phyloP scores from a whole-genome alignment of 805 yeast genomes.

The Spathaspora passalidarum region DNA sequence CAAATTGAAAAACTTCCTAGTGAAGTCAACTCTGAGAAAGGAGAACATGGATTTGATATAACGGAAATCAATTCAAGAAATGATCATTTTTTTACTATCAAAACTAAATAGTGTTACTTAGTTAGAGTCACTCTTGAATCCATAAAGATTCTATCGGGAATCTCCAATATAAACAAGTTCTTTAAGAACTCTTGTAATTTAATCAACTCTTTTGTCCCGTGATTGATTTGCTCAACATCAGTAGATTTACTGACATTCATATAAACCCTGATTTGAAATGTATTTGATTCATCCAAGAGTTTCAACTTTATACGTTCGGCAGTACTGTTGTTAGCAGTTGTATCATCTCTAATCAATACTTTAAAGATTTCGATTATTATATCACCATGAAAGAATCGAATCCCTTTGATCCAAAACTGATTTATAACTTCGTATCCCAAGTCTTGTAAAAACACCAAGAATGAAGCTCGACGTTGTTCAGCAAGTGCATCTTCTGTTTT shows the following conservation, averaged over 20 bases:
- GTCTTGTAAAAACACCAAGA: constrained; percentile 47
- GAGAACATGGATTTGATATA: constrained; percentile 18
- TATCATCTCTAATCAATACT: constrained; percentile 37
- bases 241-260: constrained; percentile 71
- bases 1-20: constrained; percentile 14
- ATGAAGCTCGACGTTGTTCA: constrained; percentile 27
- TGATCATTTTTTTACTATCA: constrained; percentile 12
- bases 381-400: constrained; percentile 58
- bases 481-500: constrained; percentile 1
- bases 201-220: constrained; percentile 61
- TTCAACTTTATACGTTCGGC: constrained; percentile 26
- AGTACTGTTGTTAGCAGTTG: constrained; percentile 18
- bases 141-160: constrained; percentile 79
- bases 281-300: constrained; percentile 50
- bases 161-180: constrained; percentile 64
- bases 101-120: constrained; percentile 1
- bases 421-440: constrained; percentile 69
- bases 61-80: constrained; percentile 10
- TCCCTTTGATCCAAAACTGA: constrained; percentile 61
- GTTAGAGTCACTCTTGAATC: constrained; percentile 57
- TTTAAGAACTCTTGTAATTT: constrained; percentile 61
- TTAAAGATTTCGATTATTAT: constrained; percentile 59
- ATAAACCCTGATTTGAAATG: constrained; percentile 59
- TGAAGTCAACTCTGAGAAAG: constrained; percentile 17
- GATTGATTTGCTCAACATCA: constrained; percentile 68